Conservation (phyloP, 768 basidiomycete genomes). For the Suillus cothurnatus region DNA sequence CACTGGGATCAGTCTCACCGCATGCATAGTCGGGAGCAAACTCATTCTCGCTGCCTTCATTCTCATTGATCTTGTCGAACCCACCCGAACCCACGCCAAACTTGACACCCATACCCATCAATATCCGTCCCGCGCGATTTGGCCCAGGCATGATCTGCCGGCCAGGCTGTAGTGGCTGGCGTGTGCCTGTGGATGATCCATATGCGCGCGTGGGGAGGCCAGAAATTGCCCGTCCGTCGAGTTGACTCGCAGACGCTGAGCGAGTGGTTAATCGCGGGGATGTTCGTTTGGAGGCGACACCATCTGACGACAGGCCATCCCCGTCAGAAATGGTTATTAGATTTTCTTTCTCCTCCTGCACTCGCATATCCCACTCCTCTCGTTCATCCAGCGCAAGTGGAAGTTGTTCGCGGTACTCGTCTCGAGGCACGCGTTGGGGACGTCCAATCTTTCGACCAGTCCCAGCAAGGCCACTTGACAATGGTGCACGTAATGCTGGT, state of each 20-base stretch:
- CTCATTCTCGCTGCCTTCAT: slow-evolving; percentile 45
- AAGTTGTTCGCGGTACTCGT: slow-evolving; percentile 34
- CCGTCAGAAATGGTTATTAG: slow-evolving; percentile 29
- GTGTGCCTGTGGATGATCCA: slow-evolving; percentile 24
- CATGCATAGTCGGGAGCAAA: slow-evolving; percentile 30
- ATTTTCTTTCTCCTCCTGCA: slow-evolving; percentile 46
- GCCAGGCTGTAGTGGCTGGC: slow-evolving; percentile 42
- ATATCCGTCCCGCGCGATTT: slow-evolving; percentile 50
- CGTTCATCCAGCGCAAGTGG: slow-evolving; percentile 33
- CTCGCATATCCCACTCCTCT: slow-evolving; percentile 31
- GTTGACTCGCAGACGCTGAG: slow-evolving; percentile 35
- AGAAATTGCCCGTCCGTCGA: slow-evolving; percentile 37
- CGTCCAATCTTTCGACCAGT: slow-evolving; percentile 36
- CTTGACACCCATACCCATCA: slow-evolving; percentile 46
- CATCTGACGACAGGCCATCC: slow-evolving; percentile 28
- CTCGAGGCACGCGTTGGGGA: slow-evolving; percentile 41
- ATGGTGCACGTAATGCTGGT: slow-evolving; percentile 29
- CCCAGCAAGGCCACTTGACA: slow-evolving; percentile 35
- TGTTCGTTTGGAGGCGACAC: slow-evolving; percentile 19
- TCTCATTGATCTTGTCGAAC: slow-evolving; percentile 53
- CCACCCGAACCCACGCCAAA: slow-evolving; percentile 32
- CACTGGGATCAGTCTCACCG: slow-evolving; percentile 47
- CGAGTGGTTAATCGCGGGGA: slow-evolving; percentile 34
- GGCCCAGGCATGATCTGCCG: slow-evolving; percentile 48
- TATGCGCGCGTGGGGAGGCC: slow-evolving; percentile 36